phyloP scores from a whole-genome alignment of 2,329 filamentous ascomycete species.

The Dothideomycetes sp. region DNA sequence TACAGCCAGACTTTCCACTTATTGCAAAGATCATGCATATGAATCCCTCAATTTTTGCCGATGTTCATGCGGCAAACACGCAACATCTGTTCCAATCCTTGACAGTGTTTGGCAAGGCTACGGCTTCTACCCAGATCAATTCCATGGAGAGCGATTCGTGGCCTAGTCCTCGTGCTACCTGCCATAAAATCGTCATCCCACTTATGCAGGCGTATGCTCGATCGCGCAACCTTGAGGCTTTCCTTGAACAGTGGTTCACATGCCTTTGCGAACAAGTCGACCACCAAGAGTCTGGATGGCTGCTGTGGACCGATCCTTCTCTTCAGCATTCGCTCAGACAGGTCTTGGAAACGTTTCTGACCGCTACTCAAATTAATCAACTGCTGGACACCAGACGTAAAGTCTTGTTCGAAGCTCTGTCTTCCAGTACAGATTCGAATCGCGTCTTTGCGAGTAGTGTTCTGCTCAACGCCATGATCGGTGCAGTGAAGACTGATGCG shows the following conservation, averaged over 20 bases:
- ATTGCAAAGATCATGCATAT: constrained; percentile 36
- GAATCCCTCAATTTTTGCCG: constrained; percentile 39
- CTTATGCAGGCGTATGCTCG: constrained; percentile 25
- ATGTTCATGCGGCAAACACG: constrained; percentile 9
- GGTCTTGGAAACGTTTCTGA: constrained; percentile 19
- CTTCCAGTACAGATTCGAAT: not conserved
- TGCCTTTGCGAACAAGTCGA: constrained; percentile 17
- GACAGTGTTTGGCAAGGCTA: not conserved
- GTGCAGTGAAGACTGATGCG: constrained; percentile 9
- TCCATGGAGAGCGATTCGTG: not conserved
- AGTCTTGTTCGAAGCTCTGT: not conserved
- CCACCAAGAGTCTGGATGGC: not conserved
- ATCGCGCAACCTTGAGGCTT: constrained; percentile 20
- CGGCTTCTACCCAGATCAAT: not conserved
- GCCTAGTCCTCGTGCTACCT: constrained; percentile 1
- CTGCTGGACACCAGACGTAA: constrained; percentile 12
- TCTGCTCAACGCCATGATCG: constrained; percentile 6
- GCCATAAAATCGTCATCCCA: constrained; percentile 19
- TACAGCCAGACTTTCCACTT: constrained; percentile 31
- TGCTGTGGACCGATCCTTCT: constrained; percentile 18
- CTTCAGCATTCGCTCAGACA: constrained; percentile 17
- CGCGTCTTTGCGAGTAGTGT: constrained; percentile 7
- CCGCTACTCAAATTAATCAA: constrained; percentile 15
- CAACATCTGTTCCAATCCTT: constrained; percentile 13
- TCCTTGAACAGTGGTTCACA: constrained; percentile 23